A percentile compares a stretch with the other conserved stretches of the same genome.
Conservation (phyloP, 208 protist genomes). For the Trypanosoma congolense region DNA sequence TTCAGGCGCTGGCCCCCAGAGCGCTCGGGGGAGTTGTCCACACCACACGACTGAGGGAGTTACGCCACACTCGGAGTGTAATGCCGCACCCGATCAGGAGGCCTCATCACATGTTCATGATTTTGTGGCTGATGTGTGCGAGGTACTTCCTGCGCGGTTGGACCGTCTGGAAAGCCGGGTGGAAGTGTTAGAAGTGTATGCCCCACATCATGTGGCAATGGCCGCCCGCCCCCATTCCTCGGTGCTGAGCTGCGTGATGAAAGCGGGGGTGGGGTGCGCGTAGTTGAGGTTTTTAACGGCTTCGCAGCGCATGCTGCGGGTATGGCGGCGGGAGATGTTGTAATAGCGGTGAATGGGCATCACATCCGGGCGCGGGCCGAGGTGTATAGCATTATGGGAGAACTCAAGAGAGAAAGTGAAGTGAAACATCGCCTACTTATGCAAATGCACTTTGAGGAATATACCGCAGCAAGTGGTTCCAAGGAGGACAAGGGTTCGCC, state of each 20-base stretch:
- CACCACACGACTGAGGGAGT: background rate
- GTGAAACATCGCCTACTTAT: constrained; percentile 33
- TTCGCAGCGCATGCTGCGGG: constrained; percentile 44
- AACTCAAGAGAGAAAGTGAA: constrained; percentile 41
- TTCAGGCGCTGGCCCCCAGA: too few relatives aligned
- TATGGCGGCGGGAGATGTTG: constrained; percentile 38
- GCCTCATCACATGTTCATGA: background rate
- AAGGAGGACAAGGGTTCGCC: background rate
- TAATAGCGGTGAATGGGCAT: constrained; percentile 42
- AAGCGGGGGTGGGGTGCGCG: constrained; percentile 28
- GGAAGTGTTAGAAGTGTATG: constrained; percentile 61
- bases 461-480: background rate
- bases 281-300: constrained; percentile 41
- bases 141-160: constrained; percentile 3
- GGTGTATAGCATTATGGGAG: constrained; percentile 45
- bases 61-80: background rate
- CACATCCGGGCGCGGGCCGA: constrained; percentile 37
- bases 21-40: background rate
- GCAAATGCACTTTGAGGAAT: constrained; percentile 21
- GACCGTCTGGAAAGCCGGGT: constrained; percentile 30
- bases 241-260: constrained; percentile 58
- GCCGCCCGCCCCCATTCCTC: constrained; percentile 40
- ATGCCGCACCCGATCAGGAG: background rate
- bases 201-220: constrained; percentile 44
- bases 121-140: background rate